A percentile compares a stretch with the other conserved stretches of the same genome.
Conservation (phyloP, 2,329 filamentous ascomycete species). For the Fusarium nisikadoi region DNA sequence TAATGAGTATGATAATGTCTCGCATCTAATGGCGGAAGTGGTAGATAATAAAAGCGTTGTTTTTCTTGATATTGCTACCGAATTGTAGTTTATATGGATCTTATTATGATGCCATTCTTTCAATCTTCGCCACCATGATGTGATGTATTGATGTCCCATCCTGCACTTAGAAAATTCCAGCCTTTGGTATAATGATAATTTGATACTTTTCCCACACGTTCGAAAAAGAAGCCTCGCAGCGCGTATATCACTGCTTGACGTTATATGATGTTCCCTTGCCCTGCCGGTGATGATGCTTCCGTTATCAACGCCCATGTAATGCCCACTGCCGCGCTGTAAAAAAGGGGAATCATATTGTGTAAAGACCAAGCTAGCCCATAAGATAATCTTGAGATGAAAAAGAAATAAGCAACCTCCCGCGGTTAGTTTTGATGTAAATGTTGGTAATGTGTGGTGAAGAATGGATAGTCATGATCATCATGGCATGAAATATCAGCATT, state of each 20-base stretch:
- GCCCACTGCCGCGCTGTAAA: slow-evolving; percentile 28
- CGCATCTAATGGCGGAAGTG: not conserved
- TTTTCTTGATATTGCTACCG: not conserved
- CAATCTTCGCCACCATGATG: slow-evolving; percentile 22
- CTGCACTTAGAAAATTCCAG: not conserved
- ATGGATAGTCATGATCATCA: slow-evolving; percentile 4
- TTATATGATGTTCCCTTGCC: slow-evolving; percentile 7
- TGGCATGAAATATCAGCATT: slow-evolving; percentile 3
- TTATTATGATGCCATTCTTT: not conserved
- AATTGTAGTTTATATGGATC: not conserved
- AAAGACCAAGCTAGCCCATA: slow-evolving; percentile 22
- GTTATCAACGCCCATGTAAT: slow-evolving; percentile 41
- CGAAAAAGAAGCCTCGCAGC: slow-evolving; percentile 18
- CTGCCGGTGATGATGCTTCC: slow-evolving; percentile 22
- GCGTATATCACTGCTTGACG: slow-evolving; percentile 5
- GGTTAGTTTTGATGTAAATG: not conserved
- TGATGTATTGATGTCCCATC: not conserved
- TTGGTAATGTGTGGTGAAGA: not conserved
- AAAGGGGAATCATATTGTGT: slow-evolving; percentile 34
- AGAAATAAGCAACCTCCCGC: not conserved
- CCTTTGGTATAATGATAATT: slow-evolving; percentile 19
- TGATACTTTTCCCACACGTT: slow-evolving; percentile 17
- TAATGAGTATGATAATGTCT: not conserved
- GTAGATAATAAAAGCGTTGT: not conserved
- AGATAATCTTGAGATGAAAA: slow-evolving; percentile 5